phyloP scores from a whole-genome alignment of 352 stramenopile genomes.

The Globisporangium nunn region DNA sequence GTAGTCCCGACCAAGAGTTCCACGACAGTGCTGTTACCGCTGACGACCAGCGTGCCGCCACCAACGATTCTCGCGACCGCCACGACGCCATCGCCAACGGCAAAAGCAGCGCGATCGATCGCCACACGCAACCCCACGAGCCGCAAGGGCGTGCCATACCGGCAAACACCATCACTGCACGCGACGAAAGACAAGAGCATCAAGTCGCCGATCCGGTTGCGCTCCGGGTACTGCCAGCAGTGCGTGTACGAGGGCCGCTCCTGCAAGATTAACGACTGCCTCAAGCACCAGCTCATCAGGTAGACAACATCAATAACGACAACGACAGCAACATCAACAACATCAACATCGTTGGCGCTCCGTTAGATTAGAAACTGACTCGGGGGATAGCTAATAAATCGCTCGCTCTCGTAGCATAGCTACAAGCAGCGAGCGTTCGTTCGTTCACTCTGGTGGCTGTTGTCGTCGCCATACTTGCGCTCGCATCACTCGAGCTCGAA shows the following conservation, averaged over 20 bases:
- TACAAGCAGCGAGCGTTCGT: not conserved
- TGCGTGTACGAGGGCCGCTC: constrained; percentile 48
- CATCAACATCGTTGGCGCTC: not conserved
- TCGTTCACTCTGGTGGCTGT: not conserved
- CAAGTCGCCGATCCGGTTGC: constrained; percentile 26
- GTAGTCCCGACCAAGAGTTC: not conserved
- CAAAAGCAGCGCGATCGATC: not conserved
- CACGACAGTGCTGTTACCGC: not conserved
- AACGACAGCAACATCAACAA: not conserved
- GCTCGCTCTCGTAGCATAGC: not conserved
- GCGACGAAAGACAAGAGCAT: constrained; percentile 2
- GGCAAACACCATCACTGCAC: not conserved
- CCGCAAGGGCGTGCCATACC: not conserved
- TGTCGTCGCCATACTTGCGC: not conserved
- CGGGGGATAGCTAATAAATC: not conserved
- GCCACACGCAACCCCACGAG: not conserved
- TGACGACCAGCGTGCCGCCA: not conserved
- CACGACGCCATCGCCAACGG: not conserved
- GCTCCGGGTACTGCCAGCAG: constrained; percentile 51
- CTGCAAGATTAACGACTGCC: constrained; percentile 57
- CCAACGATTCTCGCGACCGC: not conserved
- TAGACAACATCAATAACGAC: constrained; percentile 1
- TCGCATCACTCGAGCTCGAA: constrained; percentile 51
- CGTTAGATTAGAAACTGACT: constrained; percentile 3
- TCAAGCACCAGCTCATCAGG: constrained; percentile 53